Base-by-base conservation (phyloP, 2,329 filamentous ascomycete species). In the Pseudomassariella vexata region DNA sequence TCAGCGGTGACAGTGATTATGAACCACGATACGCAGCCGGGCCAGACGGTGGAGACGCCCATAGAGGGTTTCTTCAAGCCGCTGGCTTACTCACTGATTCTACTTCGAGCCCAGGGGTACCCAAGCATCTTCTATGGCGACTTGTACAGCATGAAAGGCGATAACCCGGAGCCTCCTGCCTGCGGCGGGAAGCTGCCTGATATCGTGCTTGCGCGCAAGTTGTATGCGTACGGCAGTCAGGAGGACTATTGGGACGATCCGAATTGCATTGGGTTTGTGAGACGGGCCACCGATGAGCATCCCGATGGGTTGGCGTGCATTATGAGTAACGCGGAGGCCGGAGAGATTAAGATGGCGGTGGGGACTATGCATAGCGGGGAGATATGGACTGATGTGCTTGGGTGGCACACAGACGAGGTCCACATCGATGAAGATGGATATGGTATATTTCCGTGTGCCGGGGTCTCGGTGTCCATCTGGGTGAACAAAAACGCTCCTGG, bases 51-150 rank as follows among this genome's bases (percentile, higher is more conserved):
- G 11, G 38, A 71, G 44, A 73, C 76, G 1, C 70, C 72, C 3
- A 73, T 87, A 24, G 68, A 75, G 33, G 63, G 67, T 17, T 79
- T 73, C 58, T 82, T 86, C 62, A 84, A 84, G 53, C 70, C 79
- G 0, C 64, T 86, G n/a, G 82, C 81, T 7, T 85, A 87, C 53
- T 63, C 79, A 1, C 66, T 86, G 28, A 85, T 86, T 34, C 69
- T 87, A 2, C 71, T 86, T 19, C 69, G 77, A 70, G 14, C n/a
- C n/a, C n/a, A n/a, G n/a, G 79, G 78, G 14, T 72, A 76, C 36
- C 80, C 80, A 0, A 82, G 76, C 45, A 62, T 82, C 22, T 85
- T 82, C 55, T 85, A 80, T 53, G 80, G 80, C 23, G 80, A 84
- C 46, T 52, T 84, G 2, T 83, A 82, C 53, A 78, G 79, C 17